These are phyloP conservation scores for Nitzschia sp. DNA, from an alignment of 108 stramenopile species.

Conservation along the genomic window DNA sequence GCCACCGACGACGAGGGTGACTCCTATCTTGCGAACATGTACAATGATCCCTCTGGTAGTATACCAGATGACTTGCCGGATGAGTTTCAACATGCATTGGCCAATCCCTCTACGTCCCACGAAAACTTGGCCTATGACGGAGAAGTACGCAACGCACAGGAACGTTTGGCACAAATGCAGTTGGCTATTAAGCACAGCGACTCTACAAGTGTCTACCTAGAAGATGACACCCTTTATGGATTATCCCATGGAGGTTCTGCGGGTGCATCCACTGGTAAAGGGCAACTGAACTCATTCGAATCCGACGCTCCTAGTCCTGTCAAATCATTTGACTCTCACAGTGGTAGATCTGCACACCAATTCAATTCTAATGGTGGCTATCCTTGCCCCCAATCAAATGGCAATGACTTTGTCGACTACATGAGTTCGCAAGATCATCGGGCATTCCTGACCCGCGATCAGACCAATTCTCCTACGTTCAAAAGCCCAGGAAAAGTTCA, in stretches of 20 bases:
- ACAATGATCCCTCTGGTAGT: slow-evolving; percentile 1
- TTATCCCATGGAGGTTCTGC: background rate
- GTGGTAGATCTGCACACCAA: background rate
- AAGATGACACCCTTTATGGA: slow-evolving; percentile 6
- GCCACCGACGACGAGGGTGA: slow-evolving; percentile 7
- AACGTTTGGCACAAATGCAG: background rate
- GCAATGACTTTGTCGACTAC: background rate
- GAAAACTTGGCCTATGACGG: too few species aligned
- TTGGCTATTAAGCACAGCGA: slow-evolving; percentile 16
- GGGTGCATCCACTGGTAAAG: background rate
- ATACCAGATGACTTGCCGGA: slow-evolving; percentile 3
- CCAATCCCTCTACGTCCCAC: too few species aligned
- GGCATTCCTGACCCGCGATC: background rate
- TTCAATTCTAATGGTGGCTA: background rate
- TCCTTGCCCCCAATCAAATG: background rate
- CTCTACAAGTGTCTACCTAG: slow-evolving; percentile 12
- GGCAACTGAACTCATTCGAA: background rate
- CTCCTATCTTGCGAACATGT: background rate
- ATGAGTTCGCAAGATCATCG: background rate
- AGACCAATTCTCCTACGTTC: background rate
- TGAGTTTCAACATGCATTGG: slow-evolving; percentile 4
- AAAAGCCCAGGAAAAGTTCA: background rate
- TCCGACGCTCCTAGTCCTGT: background rate
- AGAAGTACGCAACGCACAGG: background rate
- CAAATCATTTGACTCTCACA: background rate